phyloP scores from a whole-genome alignment of 169 alveolate genomes.

The Blepharisma undulans region DNA sequence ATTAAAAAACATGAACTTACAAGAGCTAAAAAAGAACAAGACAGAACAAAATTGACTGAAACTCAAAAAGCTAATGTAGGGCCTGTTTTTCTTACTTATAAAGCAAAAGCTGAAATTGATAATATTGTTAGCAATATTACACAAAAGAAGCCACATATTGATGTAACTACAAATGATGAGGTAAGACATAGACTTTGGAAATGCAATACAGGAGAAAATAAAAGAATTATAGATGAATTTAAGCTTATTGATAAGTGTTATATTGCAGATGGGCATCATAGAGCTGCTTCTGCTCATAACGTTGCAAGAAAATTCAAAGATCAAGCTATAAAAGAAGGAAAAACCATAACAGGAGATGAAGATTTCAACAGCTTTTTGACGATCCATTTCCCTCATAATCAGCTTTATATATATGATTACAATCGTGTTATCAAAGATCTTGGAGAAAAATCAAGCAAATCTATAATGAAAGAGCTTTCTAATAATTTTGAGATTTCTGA shows the following conservation, averaged over 20 bases:
- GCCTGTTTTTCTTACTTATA: slow-evolving; percentile 59
- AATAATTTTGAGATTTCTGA: slow-evolving; percentile 38
- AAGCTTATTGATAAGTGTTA: slow-evolving; percentile 44
- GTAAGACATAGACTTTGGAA: slow-evolving; percentile 58
- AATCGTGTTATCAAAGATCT: slow-evolving; percentile 59
- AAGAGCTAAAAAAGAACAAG: slow-evolving; percentile 55
- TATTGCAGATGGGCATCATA: slow-evolving; percentile 76
- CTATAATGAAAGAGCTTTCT: slow-evolving; percentile 25
- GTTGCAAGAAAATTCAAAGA: slow-evolving; percentile 55
- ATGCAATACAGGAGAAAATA: slow-evolving; percentile 44
- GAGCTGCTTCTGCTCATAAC: slow-evolving; percentile 66
- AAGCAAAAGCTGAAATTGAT: slow-evolving; percentile 40
- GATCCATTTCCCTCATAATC: slow-evolving; percentile 51
- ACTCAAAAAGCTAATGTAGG: slow-evolving; percentile 62
- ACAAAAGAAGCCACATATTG: slow-evolving; percentile 27
- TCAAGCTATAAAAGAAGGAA: slow-evolving; percentile 44
- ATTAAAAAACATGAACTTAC: slow-evolving; percentile 72
- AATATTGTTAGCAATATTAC: slow-evolving; percentile 27
- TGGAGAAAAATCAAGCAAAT: slow-evolving; percentile 43
- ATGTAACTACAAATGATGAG: slow-evolving; percentile 32
- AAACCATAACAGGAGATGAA: slow-evolving; percentile 44
- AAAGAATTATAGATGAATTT: slow-evolving; percentile 16
- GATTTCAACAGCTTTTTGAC: slow-evolving; percentile 59
- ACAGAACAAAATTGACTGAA: slow-evolving; percentile 52
- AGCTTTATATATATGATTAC: slow-evolving; percentile 54